phyloP scores from a whole-genome alignment of 352 stramenopile genomes.

The Globisporangium recalcitrans region DNA sequence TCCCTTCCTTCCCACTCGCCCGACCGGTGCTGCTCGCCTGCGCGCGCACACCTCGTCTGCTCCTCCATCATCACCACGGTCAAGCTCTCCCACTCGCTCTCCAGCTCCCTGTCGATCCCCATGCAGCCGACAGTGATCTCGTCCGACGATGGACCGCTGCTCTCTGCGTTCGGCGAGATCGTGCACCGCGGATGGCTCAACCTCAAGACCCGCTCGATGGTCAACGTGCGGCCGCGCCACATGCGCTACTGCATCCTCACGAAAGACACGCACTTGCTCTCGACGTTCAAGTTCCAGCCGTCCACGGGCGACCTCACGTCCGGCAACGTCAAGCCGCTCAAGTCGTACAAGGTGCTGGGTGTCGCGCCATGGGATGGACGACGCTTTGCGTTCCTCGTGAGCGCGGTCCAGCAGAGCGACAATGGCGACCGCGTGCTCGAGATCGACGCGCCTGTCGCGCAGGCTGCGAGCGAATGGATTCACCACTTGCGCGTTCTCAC shows the following conservation, averaged over 20 bases:
- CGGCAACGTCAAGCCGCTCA: slow-evolving; percentile 52
- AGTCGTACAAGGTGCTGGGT: slow-evolving; percentile 61
- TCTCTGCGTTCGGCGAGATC: slow-evolving; percentile 63
- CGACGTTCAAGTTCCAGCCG: slow-evolving; percentile 86
- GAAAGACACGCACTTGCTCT: slow-evolving; percentile 52
- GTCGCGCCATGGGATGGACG: slow-evolving; percentile 69
- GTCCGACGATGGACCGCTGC: slow-evolving; percentile 43
- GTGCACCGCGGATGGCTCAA: slow-evolving; percentile 79
- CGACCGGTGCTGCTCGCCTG: not conserved
- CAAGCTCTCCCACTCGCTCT: slow-evolving; percentile 19
- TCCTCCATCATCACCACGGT: slow-evolving; percentile 11
- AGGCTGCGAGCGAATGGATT: slow-evolving; percentile 69
- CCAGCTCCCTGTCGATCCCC: slow-evolving; percentile 17
- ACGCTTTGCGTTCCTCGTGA: slow-evolving; percentile 72
- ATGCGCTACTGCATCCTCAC: slow-evolving; percentile 84
- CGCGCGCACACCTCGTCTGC: not conserved
- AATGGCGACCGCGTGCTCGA: slow-evolving; percentile 76
- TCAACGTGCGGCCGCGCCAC: slow-evolving; percentile 79
- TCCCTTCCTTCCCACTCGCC: not conserved
- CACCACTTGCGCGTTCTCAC: slow-evolving; percentile 54
- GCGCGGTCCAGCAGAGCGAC: slow-evolving; percentile 60
- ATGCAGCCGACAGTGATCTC: slow-evolving; percentile 53
- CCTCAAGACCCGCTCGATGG: slow-evolving; percentile 83
- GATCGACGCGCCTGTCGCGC: slow-evolving; percentile 54
- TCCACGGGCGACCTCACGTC: slow-evolving; percentile 60